These are phyloP conservation scores for Ceratobasidium sp. DNA, from an alignment of 1,284 basidiomycete genomes.

Conservation along the genomic window DNA sequence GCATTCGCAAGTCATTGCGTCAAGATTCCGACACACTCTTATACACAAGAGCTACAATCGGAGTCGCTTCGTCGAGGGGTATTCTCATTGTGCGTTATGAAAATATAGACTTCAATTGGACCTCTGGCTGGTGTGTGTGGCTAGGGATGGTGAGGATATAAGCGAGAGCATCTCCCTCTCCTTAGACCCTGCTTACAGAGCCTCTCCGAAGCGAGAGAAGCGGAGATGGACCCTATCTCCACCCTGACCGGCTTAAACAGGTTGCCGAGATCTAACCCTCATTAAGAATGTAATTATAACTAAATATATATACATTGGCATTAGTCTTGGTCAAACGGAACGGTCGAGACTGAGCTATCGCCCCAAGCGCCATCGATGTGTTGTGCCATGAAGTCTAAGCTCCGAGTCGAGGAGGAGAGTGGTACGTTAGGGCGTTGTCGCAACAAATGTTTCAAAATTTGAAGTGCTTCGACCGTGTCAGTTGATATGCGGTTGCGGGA, in stretches of 20 bases:
- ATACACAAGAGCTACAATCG: too few relatives aligned
- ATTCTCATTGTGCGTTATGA: too few relatives aligned
- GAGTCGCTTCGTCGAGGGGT: too few relatives aligned
- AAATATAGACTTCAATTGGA: too few relatives aligned
- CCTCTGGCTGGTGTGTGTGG: too few relatives aligned
- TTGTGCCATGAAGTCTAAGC: constrained; percentile 18
- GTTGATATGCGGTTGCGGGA: constrained; percentile 3
- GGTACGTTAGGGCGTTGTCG: constrained; percentile 4
- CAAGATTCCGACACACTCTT: too few relatives aligned
- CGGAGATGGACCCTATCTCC: constrained; percentile 4
- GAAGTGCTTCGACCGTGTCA: constrained; percentile 13
- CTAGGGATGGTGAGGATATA: constrained; percentile 16
- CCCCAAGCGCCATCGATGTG: constrained; percentile 7
- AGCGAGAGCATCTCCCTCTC: constrained; percentile 1
- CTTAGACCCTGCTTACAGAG: background rate
- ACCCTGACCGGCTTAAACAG: background rate
- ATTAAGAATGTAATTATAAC: background rate
- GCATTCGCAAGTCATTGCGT: too few relatives aligned
- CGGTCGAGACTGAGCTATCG: constrained; percentile 1
- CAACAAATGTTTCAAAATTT: constrained; percentile 6
- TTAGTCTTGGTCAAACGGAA: constrained; percentile 7
- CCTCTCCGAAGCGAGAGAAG: constrained; percentile 13
- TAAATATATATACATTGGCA: background rate
- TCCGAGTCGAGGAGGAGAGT: background rate
- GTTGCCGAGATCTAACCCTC: background rate